Conservation (phyloP, 169 alveolate genomes). For the Babesia caballi region DNA sequence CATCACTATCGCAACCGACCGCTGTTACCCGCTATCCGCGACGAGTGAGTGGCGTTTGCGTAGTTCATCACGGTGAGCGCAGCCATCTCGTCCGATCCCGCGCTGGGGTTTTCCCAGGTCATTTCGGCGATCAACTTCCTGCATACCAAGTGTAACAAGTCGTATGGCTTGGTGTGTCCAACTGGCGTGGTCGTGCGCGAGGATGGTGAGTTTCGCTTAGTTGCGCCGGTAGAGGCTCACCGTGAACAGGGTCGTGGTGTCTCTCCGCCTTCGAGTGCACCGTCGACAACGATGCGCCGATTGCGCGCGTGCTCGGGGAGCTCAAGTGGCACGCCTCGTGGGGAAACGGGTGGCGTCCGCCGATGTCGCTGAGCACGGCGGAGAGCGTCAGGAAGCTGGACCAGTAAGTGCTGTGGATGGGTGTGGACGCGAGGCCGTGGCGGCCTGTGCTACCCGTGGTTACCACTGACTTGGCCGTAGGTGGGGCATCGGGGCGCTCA, state of each 20-base stretch:
- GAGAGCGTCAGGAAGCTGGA: constrained; percentile 37
- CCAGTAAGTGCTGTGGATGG: too few relatives aligned
- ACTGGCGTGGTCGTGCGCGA: constrained; percentile 65
- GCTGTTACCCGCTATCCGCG: constrained; percentile 64
- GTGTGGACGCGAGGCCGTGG: not conserved
- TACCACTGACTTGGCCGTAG: not conserved
- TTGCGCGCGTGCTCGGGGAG: constrained; percentile 24
- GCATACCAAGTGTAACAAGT: constrained; percentile 60
- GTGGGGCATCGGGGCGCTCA: constrained; percentile 61
- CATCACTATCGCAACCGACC: constrained; percentile 73
- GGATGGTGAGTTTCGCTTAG: constrained; percentile 44
- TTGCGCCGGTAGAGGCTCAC: not conserved
- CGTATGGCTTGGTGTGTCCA: constrained; percentile 61
- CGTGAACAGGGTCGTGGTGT: constrained; percentile 59
- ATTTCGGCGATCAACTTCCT: constrained; percentile 63
- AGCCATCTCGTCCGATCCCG: constrained; percentile 64
- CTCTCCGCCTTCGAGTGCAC: constrained; percentile 43
- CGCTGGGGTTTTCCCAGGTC: constrained; percentile 65
- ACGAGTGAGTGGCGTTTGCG: constrained; percentile 42
- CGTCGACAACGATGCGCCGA: constrained; percentile 29
- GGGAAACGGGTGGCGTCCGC: constrained; percentile 50
- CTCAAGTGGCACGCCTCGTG: constrained; percentile 50
- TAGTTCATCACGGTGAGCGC: constrained; percentile 6
- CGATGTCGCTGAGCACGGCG: not conserved
- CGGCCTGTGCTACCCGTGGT: not conserved